phyloP scores from a whole-genome alignment of 2,329 filamentous ascomycete species.

The Trematosphaeria pertusa region DNA sequence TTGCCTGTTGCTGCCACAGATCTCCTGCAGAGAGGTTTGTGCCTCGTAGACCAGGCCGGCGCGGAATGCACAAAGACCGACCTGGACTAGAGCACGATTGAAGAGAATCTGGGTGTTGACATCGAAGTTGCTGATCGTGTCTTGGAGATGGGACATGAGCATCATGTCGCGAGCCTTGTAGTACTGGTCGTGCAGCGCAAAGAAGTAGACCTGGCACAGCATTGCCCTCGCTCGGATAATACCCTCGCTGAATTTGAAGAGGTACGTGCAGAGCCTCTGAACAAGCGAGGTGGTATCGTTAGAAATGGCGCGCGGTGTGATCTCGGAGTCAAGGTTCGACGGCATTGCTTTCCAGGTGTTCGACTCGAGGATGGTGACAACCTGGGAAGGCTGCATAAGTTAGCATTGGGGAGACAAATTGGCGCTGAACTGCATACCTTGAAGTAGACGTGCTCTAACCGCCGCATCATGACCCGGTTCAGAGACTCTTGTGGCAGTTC shows the following conservation, averaged over 20 bases:
- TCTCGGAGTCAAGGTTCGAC: conserved; percentile 72
- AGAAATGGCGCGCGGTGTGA: conserved; percentile 75
- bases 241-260: conserved; percentile 92
- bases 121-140: conserved; percentile 96
- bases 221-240: conserved; percentile 96
- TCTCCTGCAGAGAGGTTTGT: conserved; percentile 96
- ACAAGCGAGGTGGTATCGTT: conserved; percentile 78
- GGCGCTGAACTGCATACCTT: conserved; percentile 65
- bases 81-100: conserved; percentile 97
- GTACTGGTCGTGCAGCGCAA: conserved; percentile 96
- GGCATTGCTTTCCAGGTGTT: conserved; percentile 88
- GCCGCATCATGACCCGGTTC: conserved; percentile 91
- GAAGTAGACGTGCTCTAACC: conserved; percentile 98
- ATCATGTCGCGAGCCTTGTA: conserved; percentile 98
- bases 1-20: conserved; percentile 95
- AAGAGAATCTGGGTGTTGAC: conserved; percentile 97
- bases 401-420: conserved; percentile 20
- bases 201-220: conserved; percentile 98
- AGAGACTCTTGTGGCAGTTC: conserved; percentile 83
- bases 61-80: conserved; percentile 97
- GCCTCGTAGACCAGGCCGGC: conserved; percentile 96
- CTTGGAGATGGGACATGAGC: conserved; percentile 98
- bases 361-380: conserved; percentile 92
- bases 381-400: conserved; percentile 74
- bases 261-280: conserved; percentile 88